Percentiles rank a stretch among this genome's conserved stretches.
These are phyloP conservation scores for Dryas alaskensis DNA, from an alignment of 306 rosid species.

Conservation along the genomic window DNA sequence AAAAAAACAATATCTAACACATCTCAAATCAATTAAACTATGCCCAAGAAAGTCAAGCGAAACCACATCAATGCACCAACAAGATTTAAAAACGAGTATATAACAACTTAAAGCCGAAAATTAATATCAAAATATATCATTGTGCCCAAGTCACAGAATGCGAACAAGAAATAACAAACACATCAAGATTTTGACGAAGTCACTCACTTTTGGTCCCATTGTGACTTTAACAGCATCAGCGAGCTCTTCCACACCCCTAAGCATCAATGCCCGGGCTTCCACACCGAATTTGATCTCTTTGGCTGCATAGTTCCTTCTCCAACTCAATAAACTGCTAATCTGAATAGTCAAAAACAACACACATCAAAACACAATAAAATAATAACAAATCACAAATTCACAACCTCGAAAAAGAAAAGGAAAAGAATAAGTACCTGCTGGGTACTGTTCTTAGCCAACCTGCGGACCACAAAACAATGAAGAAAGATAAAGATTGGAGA, in stretches of 20 bases:
- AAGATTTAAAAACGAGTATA: neutral
- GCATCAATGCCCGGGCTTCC: slow-evolving; percentile 52
- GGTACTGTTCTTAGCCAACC: slow-evolving; percentile 27
- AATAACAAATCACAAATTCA: neutral
- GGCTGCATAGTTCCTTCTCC: slow-evolving; percentile 50
- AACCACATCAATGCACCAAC: neutral
- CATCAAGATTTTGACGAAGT: neutral
- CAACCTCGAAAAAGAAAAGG: neutral
- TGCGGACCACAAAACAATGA: neutral
- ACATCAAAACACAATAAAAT: slow-evolving; percentile 8
- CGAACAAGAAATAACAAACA: neutral
- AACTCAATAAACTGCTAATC: slow-evolving; percentile 37
- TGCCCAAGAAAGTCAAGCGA: neutral
- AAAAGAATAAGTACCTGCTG: slow-evolving; percentile 26
- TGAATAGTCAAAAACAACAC: slow-evolving; percentile 8
- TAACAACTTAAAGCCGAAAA: neutral
- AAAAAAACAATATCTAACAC: neutral
- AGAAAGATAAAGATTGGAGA: slow-evolving; percentile 10
- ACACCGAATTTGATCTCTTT: slow-evolving; percentile 51
- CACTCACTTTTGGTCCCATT: slow-evolving; percentile 47
- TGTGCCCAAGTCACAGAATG: neutral
- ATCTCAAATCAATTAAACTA: neutral
- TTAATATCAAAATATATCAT: neutral
- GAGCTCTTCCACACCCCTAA: slow-evolving; percentile 53
- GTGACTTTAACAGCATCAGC: slow-evolving; percentile 55